These are phyloP conservation scores for Thuja plicata DNA, from an alignment of 83 land plant genomes.

Conservation along the genomic window DNA sequence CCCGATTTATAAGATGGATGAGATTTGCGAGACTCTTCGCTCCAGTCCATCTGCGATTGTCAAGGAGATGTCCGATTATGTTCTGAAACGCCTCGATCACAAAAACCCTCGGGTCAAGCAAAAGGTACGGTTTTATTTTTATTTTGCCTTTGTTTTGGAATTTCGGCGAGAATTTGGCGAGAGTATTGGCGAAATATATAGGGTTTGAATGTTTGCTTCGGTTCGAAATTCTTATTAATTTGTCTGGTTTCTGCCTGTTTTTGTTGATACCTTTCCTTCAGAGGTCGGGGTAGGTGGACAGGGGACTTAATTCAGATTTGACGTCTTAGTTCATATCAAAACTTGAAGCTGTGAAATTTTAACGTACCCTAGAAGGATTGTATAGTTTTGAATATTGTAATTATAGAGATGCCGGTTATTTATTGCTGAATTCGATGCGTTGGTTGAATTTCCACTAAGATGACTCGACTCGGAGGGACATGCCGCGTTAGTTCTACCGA, in stretches of 20 bases:
- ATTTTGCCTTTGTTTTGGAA: neutral
- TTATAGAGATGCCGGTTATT: neutral
- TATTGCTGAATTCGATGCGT: neutral
- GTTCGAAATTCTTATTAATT: neutral
- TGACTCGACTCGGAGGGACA: neutral
- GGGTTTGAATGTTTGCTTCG: neutral
- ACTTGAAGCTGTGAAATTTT: neutral
- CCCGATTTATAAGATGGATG: conserved; percentile 84
- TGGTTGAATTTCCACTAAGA: neutral
- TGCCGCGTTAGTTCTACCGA: neutral
- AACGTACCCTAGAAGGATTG: neutral
- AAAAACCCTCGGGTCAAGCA: conserved; percentile 90
- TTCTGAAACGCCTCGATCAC: conserved; percentile 78
- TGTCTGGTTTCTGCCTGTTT: neutral
- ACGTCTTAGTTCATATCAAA: neutral
- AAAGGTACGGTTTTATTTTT: conserved; percentile 40
- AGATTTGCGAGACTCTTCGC: conserved; percentile 74
- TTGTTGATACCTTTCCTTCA: neutral
- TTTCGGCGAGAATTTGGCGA: neutral
- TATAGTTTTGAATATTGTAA: neutral
- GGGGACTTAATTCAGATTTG: neutral
- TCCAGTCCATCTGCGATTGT: conserved; percentile 64
- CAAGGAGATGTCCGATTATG: conserved; percentile 73
- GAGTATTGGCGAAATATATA: neutral
- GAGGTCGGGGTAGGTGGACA: too few species aligned